A percentile compares a stretch with the other conserved stretches of the same genome.
These are phyloP conservation scores for Neoconidiobolus thromboides DNA, from an alignment of 371 early-diverging fungal species.

Conservation along the genomic window DNA sequence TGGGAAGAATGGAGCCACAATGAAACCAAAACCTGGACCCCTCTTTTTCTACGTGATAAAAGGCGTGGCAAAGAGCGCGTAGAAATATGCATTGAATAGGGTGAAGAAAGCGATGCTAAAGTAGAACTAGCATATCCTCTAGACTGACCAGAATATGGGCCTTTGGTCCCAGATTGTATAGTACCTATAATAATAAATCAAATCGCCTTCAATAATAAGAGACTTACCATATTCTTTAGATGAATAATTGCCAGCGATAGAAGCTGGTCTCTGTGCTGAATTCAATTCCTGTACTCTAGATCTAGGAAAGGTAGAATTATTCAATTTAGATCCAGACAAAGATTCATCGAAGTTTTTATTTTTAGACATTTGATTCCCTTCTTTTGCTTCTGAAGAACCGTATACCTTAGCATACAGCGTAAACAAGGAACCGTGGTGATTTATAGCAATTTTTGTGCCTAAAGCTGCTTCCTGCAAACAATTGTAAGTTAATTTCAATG, in stretches of 20 bases:
- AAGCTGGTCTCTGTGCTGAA: slow-evolving; percentile 7
- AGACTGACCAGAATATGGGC: slow-evolving; percentile 11
- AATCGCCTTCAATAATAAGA: no score
- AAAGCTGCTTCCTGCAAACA: slow-evolving; percentile 22
- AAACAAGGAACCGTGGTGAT: slow-evolving; percentile 34
- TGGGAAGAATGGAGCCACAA: slow-evolving; percentile 44
- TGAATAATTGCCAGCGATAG: slow-evolving; percentile 1
- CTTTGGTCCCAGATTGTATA: no score
- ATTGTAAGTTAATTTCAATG: slow-evolving; percentile 36
- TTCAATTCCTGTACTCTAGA: background rate
- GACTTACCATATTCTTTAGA: no score
- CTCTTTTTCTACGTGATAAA: slow-evolving; percentile 17
- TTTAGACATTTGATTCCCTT: no score
- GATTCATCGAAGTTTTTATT: no score
- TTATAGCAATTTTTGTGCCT: slow-evolving; percentile 31
- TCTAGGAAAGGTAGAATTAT: background rate
- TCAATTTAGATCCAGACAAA: no score
- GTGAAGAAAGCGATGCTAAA: background rate
- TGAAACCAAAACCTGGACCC: slow-evolving; percentile 21
- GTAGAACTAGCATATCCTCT: background rate
- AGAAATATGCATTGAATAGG: background rate
- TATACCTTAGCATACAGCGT: slow-evolving; percentile 34
- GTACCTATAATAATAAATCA: no score
- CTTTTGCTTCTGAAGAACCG: slow-evolving; percentile 12
- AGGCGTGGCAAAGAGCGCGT: slow-evolving; percentile 4